phyloP scores from a whole-genome alignment of 306 rosid species.

The Spatholobus suberectus region DNA sequence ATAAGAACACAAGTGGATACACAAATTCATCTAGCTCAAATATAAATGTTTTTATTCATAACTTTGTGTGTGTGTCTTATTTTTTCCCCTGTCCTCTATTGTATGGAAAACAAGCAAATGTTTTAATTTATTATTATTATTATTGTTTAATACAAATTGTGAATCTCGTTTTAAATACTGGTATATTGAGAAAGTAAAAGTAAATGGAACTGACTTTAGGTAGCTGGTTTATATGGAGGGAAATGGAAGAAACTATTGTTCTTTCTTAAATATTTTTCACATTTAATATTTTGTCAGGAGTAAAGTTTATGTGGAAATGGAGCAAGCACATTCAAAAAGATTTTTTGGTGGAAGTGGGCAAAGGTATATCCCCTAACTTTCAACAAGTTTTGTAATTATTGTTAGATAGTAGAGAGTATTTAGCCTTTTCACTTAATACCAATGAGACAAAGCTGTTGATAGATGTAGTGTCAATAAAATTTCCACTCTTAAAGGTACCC shows the following conservation, averaged over 20 bases:
- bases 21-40: constrained; percentile 80
- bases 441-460: constrained; percentile 77
- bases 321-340: constrained; percentile 75
- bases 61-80: not conserved
- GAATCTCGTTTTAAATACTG: not conserved
- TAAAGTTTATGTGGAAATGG: constrained; percentile 47
- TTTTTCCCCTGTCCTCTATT: not conserved
- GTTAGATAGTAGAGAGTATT: constrained; percentile 64
- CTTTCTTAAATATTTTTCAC: not conserved
- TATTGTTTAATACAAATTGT: not conserved
- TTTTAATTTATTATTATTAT: not conserved
- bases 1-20: constrained; percentile 88
- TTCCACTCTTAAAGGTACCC: constrained; percentile 82
- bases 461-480: constrained; percentile 66
- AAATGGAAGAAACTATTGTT: not conserved
- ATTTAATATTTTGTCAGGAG: constrained; percentile 36
- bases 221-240: not conserved
- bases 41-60: constrained; percentile 61
- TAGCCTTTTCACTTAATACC: constrained; percentile 88
- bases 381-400: constrained; percentile 71
- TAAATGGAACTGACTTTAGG: not conserved
- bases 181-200: constrained; percentile 23
- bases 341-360: constrained; percentile 90
- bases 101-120: not conserved
- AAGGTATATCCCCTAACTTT: constrained; percentile 83